Base-by-base conservation (phyloP, 352 stramenopile species). In the Globisporangium middletonii region DNA sequence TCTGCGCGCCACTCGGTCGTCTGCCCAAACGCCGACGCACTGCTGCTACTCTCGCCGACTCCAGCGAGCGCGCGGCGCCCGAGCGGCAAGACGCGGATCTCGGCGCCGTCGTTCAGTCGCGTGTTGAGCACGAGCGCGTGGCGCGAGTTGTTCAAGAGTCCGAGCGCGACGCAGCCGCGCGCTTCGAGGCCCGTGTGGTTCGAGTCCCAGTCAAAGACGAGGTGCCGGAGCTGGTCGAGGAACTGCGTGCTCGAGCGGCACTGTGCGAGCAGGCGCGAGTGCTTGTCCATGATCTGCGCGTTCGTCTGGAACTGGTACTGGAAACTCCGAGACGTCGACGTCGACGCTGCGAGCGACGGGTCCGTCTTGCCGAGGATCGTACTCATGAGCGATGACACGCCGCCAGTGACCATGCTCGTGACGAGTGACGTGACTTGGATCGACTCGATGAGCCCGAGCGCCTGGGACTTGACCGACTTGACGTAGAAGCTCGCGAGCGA, bases 391-490 rank as follows among this genome's bases (percentile, higher is more conserved):
- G 83, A 89, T 16, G 79, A 86, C 13, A 94, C 81, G 11, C 83
- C 83, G 15, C 77, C 82, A 5, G 82, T 75, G 33, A 94, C 85
- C 59, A 89, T 84, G 45, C 79, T 89, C 48, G 85, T 90, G 43
- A 94, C 85, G 1, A 94, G 71, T 46, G 85, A 90, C 38, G 80
- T 92, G 26, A 94, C 85, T 50, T 94, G 75, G 27, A 94, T 89
- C 37, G 85, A 93, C 2, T 94, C 85, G 49, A 94, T 83, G 15
- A 94, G 64, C 27, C 79, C 78, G 5, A 94, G 67, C 13, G 83
- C 85, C 67, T 94, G 85, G 3, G 77, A 86, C 64, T 93, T 92
- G 28, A 90, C 78, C 0, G 81, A 92, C 56, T 88, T 79, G 42
- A 85, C 77, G 62, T 94, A 94, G 51, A 92, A 94, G 16, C 61